Evolutionary conservation across 1,139 yeast species (phyloP).

Genomic region (Hansenula lynferdii): DNA sequence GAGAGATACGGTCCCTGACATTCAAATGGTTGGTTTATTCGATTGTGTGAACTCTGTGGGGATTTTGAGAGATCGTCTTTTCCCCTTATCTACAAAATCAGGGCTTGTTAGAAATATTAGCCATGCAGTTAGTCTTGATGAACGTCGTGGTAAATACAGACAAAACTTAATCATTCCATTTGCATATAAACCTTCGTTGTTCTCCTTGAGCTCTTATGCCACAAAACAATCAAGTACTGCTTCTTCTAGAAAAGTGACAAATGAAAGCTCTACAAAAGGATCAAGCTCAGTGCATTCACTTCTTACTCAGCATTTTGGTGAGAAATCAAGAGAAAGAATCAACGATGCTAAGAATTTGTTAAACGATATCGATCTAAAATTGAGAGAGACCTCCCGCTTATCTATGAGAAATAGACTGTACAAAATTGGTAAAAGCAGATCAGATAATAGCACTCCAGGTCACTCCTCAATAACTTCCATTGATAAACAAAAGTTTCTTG

Average conservation of each 20-base stretch:
- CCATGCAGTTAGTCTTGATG: slow-evolving; percentile 64
- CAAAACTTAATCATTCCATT: slow-evolving; percentile 47
- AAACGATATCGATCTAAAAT: slow-evolving; percentile 6
- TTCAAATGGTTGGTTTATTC: slow-evolving; percentile 60
- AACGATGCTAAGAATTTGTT: slow-evolving; percentile 8
- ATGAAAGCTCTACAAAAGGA: neutral
- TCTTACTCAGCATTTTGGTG: neutral
- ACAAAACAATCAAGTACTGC: neutral
- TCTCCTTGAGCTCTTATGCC: slow-evolving; percentile 16
- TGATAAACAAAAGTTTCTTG: slow-evolving; percentile 15
- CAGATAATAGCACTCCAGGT: neutral
- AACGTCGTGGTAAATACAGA: slow-evolving; percentile 56
- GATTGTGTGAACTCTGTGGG: slow-evolving; percentile 68
- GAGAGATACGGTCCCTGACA: slow-evolving; percentile 32
- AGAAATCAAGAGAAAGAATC: neutral
- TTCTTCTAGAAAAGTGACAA: neutral
- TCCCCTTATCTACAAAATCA: slow-evolving; percentile 50
- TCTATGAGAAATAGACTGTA: neutral
- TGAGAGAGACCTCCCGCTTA: slow-evolving; percentile 1
- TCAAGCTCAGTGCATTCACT: neutral
- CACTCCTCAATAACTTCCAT: slow-evolving; percentile 1
- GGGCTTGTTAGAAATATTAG: slow-evolving; percentile 51
- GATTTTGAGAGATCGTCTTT: slow-evolving; percentile 46
- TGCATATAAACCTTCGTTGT: slow-evolving; percentile 30
- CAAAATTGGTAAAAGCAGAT: neutral